Evolutionary conservation across 75 land plant species (phyloP).

Genomic region (Isoetes taiwanensis): DNA sequence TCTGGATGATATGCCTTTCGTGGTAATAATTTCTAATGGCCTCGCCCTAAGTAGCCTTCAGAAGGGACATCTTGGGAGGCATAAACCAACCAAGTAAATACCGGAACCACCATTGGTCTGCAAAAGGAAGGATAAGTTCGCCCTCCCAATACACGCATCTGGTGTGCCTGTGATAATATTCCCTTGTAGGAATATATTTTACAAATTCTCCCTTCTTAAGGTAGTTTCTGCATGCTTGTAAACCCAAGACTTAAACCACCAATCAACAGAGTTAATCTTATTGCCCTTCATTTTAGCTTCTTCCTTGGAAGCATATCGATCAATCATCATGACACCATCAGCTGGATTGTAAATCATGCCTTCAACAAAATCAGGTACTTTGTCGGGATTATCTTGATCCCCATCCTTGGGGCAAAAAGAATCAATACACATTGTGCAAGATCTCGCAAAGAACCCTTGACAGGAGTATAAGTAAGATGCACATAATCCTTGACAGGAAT

Average conservation of each 20-base stretch:
- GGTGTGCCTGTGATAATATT: constrained; percentile 3
- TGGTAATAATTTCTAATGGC: constrained; percentile 6
- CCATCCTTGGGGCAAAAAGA: constrained; percentile 45
- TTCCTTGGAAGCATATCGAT: neutral
- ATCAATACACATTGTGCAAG: constrained; percentile 79
- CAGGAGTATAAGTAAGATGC: constrained; percentile 70
- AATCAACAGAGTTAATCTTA: neutral
- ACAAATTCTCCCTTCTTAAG: constrained; percentile 1
- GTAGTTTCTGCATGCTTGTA: constrained; percentile 4
- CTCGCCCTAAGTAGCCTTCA: neutral
- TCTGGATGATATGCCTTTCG: constrained; percentile 2
- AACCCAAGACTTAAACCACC: constrained; percentile 8
- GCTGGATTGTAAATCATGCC: neutral
- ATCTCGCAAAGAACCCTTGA: constrained; percentile 44
- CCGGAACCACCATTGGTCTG: neutral
- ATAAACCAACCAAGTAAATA: neutral
- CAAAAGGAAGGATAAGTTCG: constrained; percentile 1
- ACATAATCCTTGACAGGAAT: constrained; percentile 80
- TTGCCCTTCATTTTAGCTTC: neutral
- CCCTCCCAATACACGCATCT: neutral
- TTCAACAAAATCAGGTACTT: constrained; percentile 4
- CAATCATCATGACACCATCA: constrained; percentile 1
- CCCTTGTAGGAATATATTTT: neutral
- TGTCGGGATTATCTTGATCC: constrained; percentile 1
- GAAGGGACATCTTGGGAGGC: constrained; percentile 1